Evolutionary conservation across 2,329 filamentous ascomycete species (phyloP).

Genomic region (Chalaropsis thielavioides): DNA sequence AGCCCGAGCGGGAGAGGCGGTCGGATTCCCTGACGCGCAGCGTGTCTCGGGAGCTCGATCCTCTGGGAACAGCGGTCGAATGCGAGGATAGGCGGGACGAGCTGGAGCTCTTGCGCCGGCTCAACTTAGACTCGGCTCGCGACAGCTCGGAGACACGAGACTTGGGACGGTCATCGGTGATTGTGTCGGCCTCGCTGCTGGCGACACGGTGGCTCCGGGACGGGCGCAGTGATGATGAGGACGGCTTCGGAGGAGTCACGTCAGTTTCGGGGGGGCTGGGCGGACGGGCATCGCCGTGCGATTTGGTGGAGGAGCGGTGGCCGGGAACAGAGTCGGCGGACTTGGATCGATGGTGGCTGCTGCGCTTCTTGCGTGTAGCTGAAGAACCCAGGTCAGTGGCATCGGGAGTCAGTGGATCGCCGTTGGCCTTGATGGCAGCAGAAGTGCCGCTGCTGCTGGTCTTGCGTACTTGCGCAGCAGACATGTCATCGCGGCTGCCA

Average conservation of each 20-base stretch:
- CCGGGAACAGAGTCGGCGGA: conserved; percentile 31
- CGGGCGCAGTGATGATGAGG: conserved; percentile 6
- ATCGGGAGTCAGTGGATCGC: conserved; percentile 50
- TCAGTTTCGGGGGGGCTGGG: conserved; percentile 52
- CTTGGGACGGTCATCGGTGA: conserved; percentile 26
- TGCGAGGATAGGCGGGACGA: conserved; percentile 45
- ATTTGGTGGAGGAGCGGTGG: conserved; percentile 23
- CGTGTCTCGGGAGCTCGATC: conserved; percentile 8
- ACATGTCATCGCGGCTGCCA: conserved; percentile 42
- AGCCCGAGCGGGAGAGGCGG: conserved; percentile 19
- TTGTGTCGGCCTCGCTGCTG: conserved; percentile 12
- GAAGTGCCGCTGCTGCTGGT: conserved; percentile 7
- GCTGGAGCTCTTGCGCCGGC: conserved; percentile 30
- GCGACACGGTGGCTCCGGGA: conserved; percentile 12
- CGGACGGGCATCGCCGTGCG: conserved; percentile 36
- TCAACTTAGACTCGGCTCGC: conserved; percentile 28
- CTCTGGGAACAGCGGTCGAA: conserved; percentile 33
- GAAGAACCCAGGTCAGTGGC: conserved; percentile 48
- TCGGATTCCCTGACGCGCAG: conserved; percentile 21
- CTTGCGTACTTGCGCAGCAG: conserved; percentile 23
- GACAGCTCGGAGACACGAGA: conserved; percentile 33
- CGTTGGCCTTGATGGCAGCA: conserved; percentile 17
- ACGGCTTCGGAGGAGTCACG: conserved; percentile 28
- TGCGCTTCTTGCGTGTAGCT: conserved; percentile 13
- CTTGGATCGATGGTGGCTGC: conserved; percentile 28